Evolutionary conservation across 164 flowering plant genomes (phyloP), one percentile per base, ranked within the genome.

Genomic region (Umbilicus rupestris): DNA sequence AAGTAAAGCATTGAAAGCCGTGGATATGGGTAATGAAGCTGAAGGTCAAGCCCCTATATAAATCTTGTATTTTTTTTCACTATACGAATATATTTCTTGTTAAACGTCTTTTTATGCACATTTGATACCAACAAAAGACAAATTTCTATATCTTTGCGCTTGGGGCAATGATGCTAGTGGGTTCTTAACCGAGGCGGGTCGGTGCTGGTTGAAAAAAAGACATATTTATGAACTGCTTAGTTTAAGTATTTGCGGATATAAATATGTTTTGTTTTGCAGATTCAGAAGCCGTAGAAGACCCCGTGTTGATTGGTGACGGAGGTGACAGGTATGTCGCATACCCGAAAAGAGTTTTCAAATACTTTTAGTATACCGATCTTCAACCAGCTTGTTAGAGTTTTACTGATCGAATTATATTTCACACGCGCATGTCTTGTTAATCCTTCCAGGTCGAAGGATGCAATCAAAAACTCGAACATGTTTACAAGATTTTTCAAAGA

Each of bases 401-500:
- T 52, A 22, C 12, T 26, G 28, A 14, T 5, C 19, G 22, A 55
- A 55, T 55, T 26, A 2, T 12, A 17, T 28, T 55, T 28, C 28
- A 29, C 17, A 5, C 26, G 28, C 31, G 16, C 31, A 26, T 55
- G 7, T 55, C 12, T 55, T 55, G 28, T 7, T 42, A 28, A 20
- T 42, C 1, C 49, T 26, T 64, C 22, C 39, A 68, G 24, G 42
- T 63, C 65, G 11, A 19, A 5, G 39, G 22, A 22, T 39, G 26
- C 42, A 20, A 20, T 28, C 29, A 33, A 33, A 28, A 12, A 4
- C 28, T 31, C 16, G 35, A 66, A 20, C 66, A 84, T 78, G 66
- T 62, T 84, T 63, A 72, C 82, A 35, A 76, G 79, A 70, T 87
- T 89, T 72, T 65, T 65, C 69, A 77, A 76, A 69, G 98, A 94